Conservation (phyloP, 1,139 yeast genomes). For the Blastobotrys proliferans region DNA sequence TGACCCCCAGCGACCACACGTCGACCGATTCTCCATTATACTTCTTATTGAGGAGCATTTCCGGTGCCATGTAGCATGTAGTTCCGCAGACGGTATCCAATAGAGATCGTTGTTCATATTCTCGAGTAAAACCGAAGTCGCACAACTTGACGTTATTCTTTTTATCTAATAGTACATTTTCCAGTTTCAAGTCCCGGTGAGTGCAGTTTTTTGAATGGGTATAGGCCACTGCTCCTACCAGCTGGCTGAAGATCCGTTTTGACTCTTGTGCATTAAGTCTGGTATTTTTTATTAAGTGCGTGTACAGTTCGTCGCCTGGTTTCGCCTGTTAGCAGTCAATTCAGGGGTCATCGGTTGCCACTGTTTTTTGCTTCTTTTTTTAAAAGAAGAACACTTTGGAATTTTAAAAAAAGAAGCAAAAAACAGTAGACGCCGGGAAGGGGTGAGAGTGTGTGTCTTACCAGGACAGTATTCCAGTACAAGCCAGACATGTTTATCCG, state of each 20-base stretch:
- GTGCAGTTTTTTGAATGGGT: constrained; percentile 80
- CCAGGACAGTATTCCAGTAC: constrained; percentile 81
- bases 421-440: not conserved
- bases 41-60: constrained; percentile 59
- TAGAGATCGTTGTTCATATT: constrained; percentile 53
- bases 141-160: constrained; percentile 67
- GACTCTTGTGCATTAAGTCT: constrained; percentile 51
- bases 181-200: constrained; percentile 86
- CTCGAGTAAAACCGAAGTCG: constrained; percentile 94
- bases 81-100: constrained; percentile 92
- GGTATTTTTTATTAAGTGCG: constrained; percentile 52
- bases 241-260: constrained; percentile 64
- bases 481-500: constrained; percentile 79
- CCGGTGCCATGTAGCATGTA: constrained; percentile 96
- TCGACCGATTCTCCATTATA: constrained; percentile 83
- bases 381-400: too few relatives aligned
- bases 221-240: constrained; percentile 76
- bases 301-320: constrained; percentile 81
- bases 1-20: constrained; percentile 90
- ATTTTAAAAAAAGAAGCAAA: too few relatives aligned
- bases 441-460: constrained; percentile 4
- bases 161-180: constrained; percentile 75
- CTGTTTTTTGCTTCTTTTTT: too few relatives aligned
- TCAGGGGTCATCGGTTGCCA: too few relatives aligned
- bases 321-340: constrained; percentile 28